These are phyloP conservation scores for Cytospora piceae DNA, from an alignment of 2,329 filamentous ascomycete genomes.

Conservation along the genomic window DNA sequence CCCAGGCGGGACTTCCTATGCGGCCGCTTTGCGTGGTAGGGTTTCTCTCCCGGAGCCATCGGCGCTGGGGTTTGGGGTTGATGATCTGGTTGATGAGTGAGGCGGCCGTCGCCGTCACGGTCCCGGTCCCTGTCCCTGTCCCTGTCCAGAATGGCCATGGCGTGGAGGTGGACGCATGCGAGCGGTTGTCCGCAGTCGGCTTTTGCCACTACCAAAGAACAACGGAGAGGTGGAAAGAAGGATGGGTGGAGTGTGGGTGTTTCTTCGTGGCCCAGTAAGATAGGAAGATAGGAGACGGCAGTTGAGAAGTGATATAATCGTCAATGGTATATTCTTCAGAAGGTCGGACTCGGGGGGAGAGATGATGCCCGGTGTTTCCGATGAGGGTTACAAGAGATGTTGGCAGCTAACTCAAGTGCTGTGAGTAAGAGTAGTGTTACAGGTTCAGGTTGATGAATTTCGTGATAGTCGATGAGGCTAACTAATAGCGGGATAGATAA, in stretches of 20 bases:
- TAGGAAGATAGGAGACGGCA: too few relatives aligned
- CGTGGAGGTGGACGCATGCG: constrained; percentile 13
- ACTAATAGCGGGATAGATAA: neutral
- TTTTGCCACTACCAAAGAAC: neutral
- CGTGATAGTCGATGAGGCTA: neutral
- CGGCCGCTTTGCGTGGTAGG: constrained; percentile 54
- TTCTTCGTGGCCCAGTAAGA: neutral
- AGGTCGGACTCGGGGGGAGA: too few relatives aligned
- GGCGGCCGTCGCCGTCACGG: constrained; percentile 1
- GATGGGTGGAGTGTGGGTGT: neutral
- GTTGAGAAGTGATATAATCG: too few relatives aligned
- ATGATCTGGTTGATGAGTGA: constrained; percentile 1
- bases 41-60: constrained; percentile 33
- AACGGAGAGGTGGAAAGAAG: neutral
- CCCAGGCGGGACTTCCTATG: constrained; percentile 59
- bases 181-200: constrained; percentile 6
- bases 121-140: constrained; percentile 2
- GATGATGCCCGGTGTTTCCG: too few relatives aligned
- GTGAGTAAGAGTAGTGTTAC: neutral
- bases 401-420: too few relatives aligned
- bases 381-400: too few relatives aligned
- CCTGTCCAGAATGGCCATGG: constrained; percentile 25
- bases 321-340: too few relatives aligned
- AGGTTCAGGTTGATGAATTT: too few relatives aligned
- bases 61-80: constrained; percentile 10